A percentile compares a stretch with the other conserved stretches of the same genome.
These are phyloP conservation scores for Termitomyces sp. DNA, from an alignment of 768 basidiomycete genomes.

Conservation along the genomic window DNA sequence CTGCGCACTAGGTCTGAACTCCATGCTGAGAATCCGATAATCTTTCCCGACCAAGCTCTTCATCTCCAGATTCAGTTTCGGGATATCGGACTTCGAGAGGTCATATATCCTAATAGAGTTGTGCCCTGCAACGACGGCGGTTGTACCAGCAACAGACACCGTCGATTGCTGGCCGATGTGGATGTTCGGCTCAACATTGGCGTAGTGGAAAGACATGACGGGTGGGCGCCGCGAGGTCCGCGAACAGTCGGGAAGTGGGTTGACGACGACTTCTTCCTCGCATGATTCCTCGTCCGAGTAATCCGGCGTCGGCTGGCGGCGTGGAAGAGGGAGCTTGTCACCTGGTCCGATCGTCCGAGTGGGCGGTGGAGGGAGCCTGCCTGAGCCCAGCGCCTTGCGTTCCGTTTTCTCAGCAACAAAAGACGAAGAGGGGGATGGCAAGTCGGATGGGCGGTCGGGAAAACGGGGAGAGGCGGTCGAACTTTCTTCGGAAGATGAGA, in stretches of 20 bases:
- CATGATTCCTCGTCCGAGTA: conserved; percentile 50
- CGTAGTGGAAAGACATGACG: conserved; percentile 31
- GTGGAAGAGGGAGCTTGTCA: conserved; percentile 62
- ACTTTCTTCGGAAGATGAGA: conserved; percentile 13
- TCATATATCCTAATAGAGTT: conserved; percentile 64
- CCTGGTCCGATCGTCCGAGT: conserved; percentile 66
- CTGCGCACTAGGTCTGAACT: conserved; percentile 53
- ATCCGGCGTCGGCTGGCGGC: conserved; percentile 34
- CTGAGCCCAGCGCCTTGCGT: conserved; percentile 31
- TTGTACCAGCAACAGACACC: conserved; percentile 50
- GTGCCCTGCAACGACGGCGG: conserved; percentile 50
- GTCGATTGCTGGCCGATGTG: conserved; percentile 53
- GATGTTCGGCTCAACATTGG: conserved; percentile 41
- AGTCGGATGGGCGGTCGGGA: conserved; percentile 21
- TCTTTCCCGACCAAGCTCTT: conserved; percentile 63
- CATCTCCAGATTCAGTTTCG: conserved; percentile 49
- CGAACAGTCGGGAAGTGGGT: conserved; percentile 63
- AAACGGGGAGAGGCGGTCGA: conserved; percentile 21
- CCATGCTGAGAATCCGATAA: conserved; percentile 67
- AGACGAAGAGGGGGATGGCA: conserved; percentile 8
- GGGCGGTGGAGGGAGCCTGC: conserved; percentile 63
- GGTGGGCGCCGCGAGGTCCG: conserved; percentile 57
- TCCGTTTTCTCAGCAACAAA: conserved; percentile 19
- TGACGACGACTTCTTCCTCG: conserved; percentile 53
- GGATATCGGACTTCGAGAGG: conserved; percentile 39